phyloP scores from a whole-genome alignment of 2,329 filamentous ascomycete genomes.

The Westerdykella sp. region DNA sequence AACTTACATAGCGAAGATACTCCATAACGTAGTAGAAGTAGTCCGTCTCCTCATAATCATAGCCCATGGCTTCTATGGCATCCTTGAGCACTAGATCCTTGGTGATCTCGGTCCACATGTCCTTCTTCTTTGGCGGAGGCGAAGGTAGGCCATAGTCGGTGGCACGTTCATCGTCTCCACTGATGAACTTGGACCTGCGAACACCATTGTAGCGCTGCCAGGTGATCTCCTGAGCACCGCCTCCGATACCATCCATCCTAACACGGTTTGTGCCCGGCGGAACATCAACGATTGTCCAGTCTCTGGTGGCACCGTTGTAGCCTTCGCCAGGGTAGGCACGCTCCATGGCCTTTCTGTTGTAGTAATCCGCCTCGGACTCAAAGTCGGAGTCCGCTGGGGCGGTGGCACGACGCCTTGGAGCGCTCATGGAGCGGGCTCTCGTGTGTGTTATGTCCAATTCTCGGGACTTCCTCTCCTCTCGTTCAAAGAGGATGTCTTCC shows the following conservation, averaged over 20 bases:
- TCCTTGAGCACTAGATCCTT: conserved; percentile 84
- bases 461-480: conserved; percentile 37
- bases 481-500: conserved; percentile 61
- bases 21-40: conserved; percentile 89
- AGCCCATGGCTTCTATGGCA: conserved; percentile 77
- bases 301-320: conserved; percentile 64
- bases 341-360: conserved; percentile 62
- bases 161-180: conserved; percentile 54
- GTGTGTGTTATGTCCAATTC: conserved; percentile 24
- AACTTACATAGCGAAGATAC: conserved; percentile 78
- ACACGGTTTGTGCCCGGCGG: conserved; percentile 77
- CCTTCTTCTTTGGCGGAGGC: conserved; percentile 31
- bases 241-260: conserved; percentile 73
- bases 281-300: conserved; percentile 78
- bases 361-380: conserved; percentile 53
- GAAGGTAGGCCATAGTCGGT: conserved; percentile 38
- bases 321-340: conserved; percentile 67
- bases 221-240: conserved; percentile 66
- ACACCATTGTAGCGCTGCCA: conserved; percentile 78
- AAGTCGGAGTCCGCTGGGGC: conserved; percentile 42
- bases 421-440: conserved; percentile 36
- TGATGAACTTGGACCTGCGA: conserved; percentile 65
- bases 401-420: conserved; percentile 41
- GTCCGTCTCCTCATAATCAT: conserved; percentile 85
- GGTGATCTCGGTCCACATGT: conserved; percentile 94